These are phyloP conservation scores for Aureobasidium subglaciale DNA, from an alignment of 2,329 filamentous ascomycete species.

Conservation along the genomic window DNA sequence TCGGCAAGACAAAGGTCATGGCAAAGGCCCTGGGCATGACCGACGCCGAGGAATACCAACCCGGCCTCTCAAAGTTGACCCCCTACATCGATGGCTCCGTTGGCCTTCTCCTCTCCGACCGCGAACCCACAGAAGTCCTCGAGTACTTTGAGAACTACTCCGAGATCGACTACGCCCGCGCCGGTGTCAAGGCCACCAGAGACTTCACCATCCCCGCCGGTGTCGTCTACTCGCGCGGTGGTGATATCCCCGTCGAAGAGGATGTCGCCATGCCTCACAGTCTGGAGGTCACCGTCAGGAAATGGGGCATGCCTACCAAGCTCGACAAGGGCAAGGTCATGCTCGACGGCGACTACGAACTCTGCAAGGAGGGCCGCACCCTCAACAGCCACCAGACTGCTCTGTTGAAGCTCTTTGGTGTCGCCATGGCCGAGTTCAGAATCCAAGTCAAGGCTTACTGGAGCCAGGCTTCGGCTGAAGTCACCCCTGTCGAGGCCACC, in stretches of 20 bases:
- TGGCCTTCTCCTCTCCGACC: constrained; percentile 84
- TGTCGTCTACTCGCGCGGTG: constrained; percentile 69
- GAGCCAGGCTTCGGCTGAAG: constrained; percentile 28
- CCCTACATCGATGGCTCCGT: constrained; percentile 72
- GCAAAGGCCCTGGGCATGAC: constrained; percentile 80
- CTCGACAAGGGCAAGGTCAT: constrained; percentile 84
- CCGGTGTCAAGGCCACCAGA: constrained; percentile 67
- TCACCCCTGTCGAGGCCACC: constrained; percentile 26
- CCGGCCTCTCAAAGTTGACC: constrained; percentile 65
- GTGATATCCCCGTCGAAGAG: constrained; percentile 70
- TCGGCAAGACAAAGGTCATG: constrained; percentile 99
- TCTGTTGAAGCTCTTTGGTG: constrained; percentile 85
- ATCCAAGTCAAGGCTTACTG: constrained; percentile 63
- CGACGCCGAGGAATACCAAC: constrained; percentile 65
- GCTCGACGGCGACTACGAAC: constrained; percentile 62
- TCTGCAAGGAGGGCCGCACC: constrained; percentile 78
- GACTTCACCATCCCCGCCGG: constrained; percentile 76
- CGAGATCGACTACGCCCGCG: constrained; percentile 84
- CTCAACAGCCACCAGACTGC: constrained; percentile 89
- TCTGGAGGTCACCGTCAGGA: constrained; percentile 82
- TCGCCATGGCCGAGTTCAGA: constrained; percentile 85
- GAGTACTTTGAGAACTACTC: constrained; percentile 65
- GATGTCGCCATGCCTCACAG: constrained; percentile 84
- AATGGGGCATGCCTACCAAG: constrained; percentile 81
- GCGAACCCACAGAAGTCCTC: constrained; percentile 58